Evolutionary conservation across 139 green algal species (phyloP), one percentile per base, ranked within the genome.

Genomic region (Coelastrella sp.): DNA sequence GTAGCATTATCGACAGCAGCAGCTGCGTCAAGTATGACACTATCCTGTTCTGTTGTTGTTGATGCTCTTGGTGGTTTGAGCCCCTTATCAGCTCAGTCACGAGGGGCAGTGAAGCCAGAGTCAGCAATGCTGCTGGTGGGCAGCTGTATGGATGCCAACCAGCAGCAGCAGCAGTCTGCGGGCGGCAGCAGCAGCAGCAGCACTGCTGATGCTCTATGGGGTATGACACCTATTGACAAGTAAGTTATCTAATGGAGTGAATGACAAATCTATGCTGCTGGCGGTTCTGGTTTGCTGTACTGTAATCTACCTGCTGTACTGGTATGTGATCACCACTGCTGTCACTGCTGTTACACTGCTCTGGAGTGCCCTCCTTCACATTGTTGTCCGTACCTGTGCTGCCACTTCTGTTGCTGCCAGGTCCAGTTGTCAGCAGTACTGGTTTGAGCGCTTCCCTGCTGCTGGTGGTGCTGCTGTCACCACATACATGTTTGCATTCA

Each of bases 401-500:
- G 21, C 19, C 59, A 67, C 27, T 67, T 67, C 59, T 32, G 59
- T n/a, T 72, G 9, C 63, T 25, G 23, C 59, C 75, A 83, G 75
- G 51, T 25, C 15, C 5, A 25, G 34, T 7, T 53, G 53, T 23
- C 53, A 72, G 75, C 75, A 83, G 75, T 83, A 83, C 53, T 83
- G 75, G 75, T 83, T 59, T 59, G 75, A 83, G 75, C 51, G 53
- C 32, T 83, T 83, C 53, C 75, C 75, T 72, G 75, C 53, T 23
- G 21, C 62, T 38, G 75, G 21, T 38, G 75, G 75, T 25, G 57
- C 37, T 38, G 37, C 57, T 60, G 40, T n/a, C 37, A 83, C 21
- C 57, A 57, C 15, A 35, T 83, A 83, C 38, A 83, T 83, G 75
- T 83, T 83, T 25, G 53, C 75, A 19, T 83, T 83, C 53, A 83